Percentiles rank a stretch among this genome's conserved stretches.
Evolutionary conservation across 495 filamentous ascomycete species (phyloP).

Genomic region (Rhypophila decipiens): DNA sequence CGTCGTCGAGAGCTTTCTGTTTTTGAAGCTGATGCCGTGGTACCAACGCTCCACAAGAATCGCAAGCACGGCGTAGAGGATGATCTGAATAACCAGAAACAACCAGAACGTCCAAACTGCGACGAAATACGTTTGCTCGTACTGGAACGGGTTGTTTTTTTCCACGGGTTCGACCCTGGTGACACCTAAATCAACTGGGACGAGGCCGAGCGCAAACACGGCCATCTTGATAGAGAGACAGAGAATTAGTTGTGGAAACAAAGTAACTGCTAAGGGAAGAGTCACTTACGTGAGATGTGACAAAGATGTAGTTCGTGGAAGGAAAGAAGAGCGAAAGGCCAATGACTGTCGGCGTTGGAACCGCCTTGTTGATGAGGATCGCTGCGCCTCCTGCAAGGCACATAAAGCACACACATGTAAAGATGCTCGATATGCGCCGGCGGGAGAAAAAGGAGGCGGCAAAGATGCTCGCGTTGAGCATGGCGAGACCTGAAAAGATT

Average conservation of each 20-base stretch:
- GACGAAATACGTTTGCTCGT: constrained; percentile 48
- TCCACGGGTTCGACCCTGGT: neutral
- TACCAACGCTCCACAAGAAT: constrained; percentile 59
- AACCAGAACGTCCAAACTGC: constrained; percentile 42
- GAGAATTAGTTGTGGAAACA: neutral
- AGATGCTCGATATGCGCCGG: constrained; percentile 39
- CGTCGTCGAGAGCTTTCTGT: constrained; percentile 42
- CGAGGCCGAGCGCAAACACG: constrained; percentile 3
- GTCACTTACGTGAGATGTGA: constrained; percentile 5
- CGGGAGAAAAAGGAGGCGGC: constrained; percentile 63
- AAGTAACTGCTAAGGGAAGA: neutral
- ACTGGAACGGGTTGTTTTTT: constrained; percentile 32
- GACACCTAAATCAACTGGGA: constrained; percentile 1
- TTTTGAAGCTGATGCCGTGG: constrained; percentile 61
- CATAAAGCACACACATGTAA: constrained; percentile 9
- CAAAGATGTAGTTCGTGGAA: constrained; percentile 16
- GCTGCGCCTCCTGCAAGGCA: constrained; percentile 12
- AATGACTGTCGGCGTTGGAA: constrained; percentile 2
- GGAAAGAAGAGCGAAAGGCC: constrained; percentile 14
- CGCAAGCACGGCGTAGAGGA: constrained; percentile 61
- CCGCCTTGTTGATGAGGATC: constrained; percentile 4
- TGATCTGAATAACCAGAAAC: constrained; percentile 61
- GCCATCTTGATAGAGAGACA: constrained; percentile 5
- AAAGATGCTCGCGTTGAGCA: constrained; percentile 60
- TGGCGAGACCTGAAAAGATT: constrained; percentile 53